These are phyloP conservation scores for Corylus americana DNA, from an alignment of 306 rosid species.

Conservation along the genomic window DNA sequence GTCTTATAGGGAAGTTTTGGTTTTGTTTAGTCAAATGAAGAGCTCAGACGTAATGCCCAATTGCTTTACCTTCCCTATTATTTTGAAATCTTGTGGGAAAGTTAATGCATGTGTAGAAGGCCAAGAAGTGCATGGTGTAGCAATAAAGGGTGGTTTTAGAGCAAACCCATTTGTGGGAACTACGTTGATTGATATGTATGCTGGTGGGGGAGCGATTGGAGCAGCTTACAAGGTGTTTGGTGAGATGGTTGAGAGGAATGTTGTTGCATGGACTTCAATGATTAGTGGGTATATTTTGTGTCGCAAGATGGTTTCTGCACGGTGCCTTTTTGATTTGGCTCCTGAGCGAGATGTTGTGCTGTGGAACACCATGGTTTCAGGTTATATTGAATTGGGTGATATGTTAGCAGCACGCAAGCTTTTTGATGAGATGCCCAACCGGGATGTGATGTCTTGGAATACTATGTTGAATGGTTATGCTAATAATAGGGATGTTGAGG, in stretches of 20 bases:
- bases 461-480: conserved; percentile 53
- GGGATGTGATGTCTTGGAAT: conserved; percentile 54
- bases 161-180: conserved; percentile 44
- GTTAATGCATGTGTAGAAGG: conserved; percentile 39
- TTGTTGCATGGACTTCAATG: conserved; percentile 53
- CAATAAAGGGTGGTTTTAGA: conserved; percentile 42
- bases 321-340: conserved; percentile 43
- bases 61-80: conserved; percentile 49
- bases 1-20: conserved; percentile 38
- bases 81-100: conserved; percentile 48
- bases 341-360: conserved; percentile 48
- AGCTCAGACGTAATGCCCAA: conserved; percentile 37
- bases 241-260: conserved; percentile 48
- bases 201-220: conserved; percentile 32
- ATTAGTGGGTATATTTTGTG: conserved; percentile 43
- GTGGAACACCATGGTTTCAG: conserved; percentile 50
- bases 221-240: conserved; percentile 51
- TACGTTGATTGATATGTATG: conserved; percentile 46
- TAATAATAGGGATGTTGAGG: conserved; percentile 32
- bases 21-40: conserved; percentile 49
- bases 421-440: conserved; percentile 46
- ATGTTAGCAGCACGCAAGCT: conserved; percentile 38
- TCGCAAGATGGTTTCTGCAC: conserved; percentile 42
- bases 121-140: conserved; percentile 45
- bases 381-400: conserved; percentile 39